Evolutionary conservation across 2,329 filamentous ascomycete genomes (phyloP).

Genomic region (Macrophomina phaseolina): DNA sequence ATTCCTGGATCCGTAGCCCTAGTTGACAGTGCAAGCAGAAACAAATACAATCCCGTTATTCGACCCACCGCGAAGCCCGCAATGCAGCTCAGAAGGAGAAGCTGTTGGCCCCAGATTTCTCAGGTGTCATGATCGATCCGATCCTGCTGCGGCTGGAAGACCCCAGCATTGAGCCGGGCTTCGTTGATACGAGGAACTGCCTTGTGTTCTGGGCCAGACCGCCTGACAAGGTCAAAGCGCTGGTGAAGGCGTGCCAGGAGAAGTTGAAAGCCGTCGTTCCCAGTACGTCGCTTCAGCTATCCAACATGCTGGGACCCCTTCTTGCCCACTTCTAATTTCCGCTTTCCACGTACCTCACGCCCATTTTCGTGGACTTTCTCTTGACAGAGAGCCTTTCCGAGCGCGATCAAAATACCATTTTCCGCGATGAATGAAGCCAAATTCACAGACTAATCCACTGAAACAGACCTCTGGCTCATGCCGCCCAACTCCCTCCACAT

Average conservation of each 20-base stretch:
- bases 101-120: constrained; percentile 71
- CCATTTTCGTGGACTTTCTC: neutral
- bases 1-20: neutral
- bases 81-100: constrained; percentile 78
- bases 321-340: neutral
- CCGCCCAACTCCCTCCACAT: constrained; percentile 79
- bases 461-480: constrained; percentile 82
- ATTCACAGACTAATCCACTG: too few species aligned
- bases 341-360: neutral
- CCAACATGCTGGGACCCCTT: neutral
- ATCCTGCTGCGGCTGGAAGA: constrained; percentile 74
- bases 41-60: constrained; percentile 74
- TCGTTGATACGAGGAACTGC: constrained; percentile 77
- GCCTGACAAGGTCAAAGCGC: constrained; percentile 69
- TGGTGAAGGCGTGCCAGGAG: constrained; percentile 73
- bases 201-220: constrained; percentile 89
- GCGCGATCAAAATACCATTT: constrained; percentile 17
- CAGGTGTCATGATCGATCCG: constrained; percentile 75
- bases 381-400: too few species aligned
- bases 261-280: constrained; percentile 69
- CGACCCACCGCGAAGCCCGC: constrained; percentile 73
- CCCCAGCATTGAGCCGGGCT: constrained; percentile 68
- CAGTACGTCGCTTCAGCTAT: constrained; percentile 59
- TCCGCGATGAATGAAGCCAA: neutral
- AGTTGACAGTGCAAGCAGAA: constrained; percentile 49